Conservation (phyloP, 2,329 filamentous ascomycete genomes). For the Periconia sp. region DNA sequence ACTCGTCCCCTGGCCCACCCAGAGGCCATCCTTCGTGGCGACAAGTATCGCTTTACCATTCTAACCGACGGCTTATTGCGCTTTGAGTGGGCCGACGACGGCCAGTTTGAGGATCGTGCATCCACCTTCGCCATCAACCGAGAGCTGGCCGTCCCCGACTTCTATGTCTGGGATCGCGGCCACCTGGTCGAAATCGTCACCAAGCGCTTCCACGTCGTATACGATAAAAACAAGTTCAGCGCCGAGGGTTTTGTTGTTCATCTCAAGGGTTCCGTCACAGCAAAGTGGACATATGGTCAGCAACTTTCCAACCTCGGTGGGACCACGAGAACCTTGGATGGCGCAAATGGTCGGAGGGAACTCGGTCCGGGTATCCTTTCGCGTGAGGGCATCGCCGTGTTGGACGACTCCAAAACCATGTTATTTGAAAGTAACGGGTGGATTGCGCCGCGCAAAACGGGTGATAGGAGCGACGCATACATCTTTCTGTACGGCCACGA, state of each 20-base stretch:
- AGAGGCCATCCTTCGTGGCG: slow-evolving; percentile 49
- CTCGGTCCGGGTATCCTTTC: slow-evolving; percentile 57
- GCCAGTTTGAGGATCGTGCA: slow-evolving; percentile 62
- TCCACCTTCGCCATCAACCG: slow-evolving; percentile 64
- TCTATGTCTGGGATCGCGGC: slow-evolving; percentile 51
- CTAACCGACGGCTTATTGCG: slow-evolving; percentile 60
- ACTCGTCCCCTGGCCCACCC: slow-evolving; percentile 49
- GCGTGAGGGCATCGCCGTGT: slow-evolving; percentile 51
- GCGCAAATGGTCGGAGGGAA: slow-evolving; percentile 53
- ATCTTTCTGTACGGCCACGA: slow-evolving; percentile 62
- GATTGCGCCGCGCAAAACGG: slow-evolving; percentile 51
- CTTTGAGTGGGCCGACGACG: slow-evolving; percentile 64
- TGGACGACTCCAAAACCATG: slow-evolving; percentile 61
- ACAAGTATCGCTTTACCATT: slow-evolving; percentile 62
- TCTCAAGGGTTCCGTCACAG: slow-evolving; percentile 48
- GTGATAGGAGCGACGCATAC: slow-evolving; percentile 59
- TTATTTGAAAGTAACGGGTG: slow-evolving; percentile 58
- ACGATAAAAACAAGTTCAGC: slow-evolving; percentile 60
- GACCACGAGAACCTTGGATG: slow-evolving; percentile 59
- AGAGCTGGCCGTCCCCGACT: slow-evolving; percentile 51
- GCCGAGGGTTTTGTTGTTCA: slow-evolving; percentile 52
- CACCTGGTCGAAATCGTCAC: slow-evolving; percentile 59
- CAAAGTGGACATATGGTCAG: slow-evolving; percentile 56
- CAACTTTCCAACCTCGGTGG: slow-evolving; percentile 47
- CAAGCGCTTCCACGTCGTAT: slow-evolving; percentile 57